Percentiles rank a stretch among this genome's conserved stretches.
Evolutionary conservation across 2,329 filamentous ascomycete genomes (phyloP).

Genomic region (Beauveria sp.): DNA sequence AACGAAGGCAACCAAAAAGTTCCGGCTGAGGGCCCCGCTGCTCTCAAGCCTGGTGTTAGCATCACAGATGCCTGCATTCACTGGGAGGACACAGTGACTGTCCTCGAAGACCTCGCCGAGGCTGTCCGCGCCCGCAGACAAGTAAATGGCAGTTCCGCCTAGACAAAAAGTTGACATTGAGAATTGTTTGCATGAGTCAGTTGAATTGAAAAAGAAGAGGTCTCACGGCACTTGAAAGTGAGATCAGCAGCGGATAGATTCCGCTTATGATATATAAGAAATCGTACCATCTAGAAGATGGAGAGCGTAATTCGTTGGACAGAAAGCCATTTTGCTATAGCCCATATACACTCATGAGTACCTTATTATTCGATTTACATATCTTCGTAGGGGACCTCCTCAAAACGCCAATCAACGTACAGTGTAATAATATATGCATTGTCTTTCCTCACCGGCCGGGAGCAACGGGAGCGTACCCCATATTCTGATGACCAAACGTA

Average conservation of each 20-base stretch:
- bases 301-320: neutral
- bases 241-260: neutral
- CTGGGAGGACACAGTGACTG: constrained; percentile 78
- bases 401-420: neutral
- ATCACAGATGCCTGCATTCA: constrained; percentile 95
- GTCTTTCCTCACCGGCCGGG: constrained; percentile 15
- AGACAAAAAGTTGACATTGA: neutral
- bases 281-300: constrained; percentile 1
- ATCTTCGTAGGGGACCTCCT: neutral
- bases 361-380: neutral
- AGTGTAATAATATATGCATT: neutral
- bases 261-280: neutral
- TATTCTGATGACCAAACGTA: constrained; percentile 21
- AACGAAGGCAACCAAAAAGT: constrained; percentile 87
- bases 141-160: constrained; percentile 29
- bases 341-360: neutral
- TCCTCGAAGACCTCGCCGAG: constrained; percentile 79
- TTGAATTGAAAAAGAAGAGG: neutral
- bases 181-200: neutral
- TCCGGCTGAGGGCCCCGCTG: constrained; percentile 69
- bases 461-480: constrained; percentile 24
- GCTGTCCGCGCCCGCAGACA: constrained; percentile 70
- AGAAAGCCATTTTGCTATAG: neutral
- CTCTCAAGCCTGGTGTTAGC: constrained; percentile 79
- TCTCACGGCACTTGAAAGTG: neutral